phyloP scores from a whole-genome alignment of 805 yeast species.

The Candida lessepsii region DNA sequence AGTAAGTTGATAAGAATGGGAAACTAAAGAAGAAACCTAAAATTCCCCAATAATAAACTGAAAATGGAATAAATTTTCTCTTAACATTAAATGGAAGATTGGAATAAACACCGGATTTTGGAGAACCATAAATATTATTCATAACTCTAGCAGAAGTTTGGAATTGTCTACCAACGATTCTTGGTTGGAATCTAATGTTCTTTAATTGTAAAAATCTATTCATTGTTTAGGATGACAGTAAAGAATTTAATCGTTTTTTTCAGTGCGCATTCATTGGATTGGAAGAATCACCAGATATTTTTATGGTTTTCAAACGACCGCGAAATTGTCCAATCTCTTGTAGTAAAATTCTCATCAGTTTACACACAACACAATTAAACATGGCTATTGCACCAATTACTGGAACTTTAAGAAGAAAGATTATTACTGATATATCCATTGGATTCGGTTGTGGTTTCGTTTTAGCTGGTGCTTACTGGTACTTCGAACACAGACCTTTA shows the following conservation, averaged over 20 bases:
- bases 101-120: conserved; percentile 70
- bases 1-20: conserved; percentile 78
- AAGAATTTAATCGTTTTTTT: conserved; percentile 3
- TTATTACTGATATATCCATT: conserved; percentile 71
- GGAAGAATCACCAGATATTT: conserved; percentile 11
- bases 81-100: conserved; percentile 94
- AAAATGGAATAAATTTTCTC: conserved; percentile 82
- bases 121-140: conserved; percentile 37
- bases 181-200: conserved; percentile 8
- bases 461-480: conserved; percentile 69
- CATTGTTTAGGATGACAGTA: conserved; percentile 12
- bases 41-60: conserved; percentile 77
- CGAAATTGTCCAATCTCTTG: conserved; percentile 9
- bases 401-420: conserved; percentile 78
- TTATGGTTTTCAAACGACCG: conserved; percentile 5
- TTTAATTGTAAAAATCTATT: conserved; percentile 13
- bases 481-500: conserved; percentile 79
- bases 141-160: conserved; percentile 43
- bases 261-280: conserved; percentile 10
- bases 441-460: conserved; percentile 64
- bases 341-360: conserved; percentile 5
- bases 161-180: conserved; percentile 35
- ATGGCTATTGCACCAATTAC: conserved; percentile 86
- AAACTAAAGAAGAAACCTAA: conserved; percentile 49
- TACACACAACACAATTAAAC: conserved; percentile 11